Percentiles rank a stretch among this genome's conserved stretches.
Evolutionary conservation across 371 early-diverging fungal genomes (phyloP).

Genomic region (Rhizopus stolonifer): DNA sequence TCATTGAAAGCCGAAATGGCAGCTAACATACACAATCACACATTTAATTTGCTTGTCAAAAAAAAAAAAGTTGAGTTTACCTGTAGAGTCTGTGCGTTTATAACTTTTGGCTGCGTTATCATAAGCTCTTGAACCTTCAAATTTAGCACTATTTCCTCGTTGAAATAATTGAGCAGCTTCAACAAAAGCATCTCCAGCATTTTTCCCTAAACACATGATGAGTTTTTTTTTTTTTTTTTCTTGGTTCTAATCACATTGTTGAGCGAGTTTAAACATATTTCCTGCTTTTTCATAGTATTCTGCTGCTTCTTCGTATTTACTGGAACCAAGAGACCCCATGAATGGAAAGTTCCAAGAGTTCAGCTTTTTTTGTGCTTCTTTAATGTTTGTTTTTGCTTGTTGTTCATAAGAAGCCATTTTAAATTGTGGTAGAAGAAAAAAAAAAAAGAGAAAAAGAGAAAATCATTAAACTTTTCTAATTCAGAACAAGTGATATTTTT

Average conservation of each 20-base stretch:
- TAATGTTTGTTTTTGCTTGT: conserved; percentile 68
- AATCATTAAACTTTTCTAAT: background rate
- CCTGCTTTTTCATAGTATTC: conserved; percentile 90
- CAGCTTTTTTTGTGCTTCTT: conserved; percentile 76
- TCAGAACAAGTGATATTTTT: background rate
- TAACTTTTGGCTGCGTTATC: conserved; percentile 88
- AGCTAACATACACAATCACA: no score
- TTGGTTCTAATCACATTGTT: conserved; percentile 69
- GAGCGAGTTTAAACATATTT: conserved; percentile 87
- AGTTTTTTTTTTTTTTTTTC: background rate
- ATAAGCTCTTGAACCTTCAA: conserved; percentile 60
- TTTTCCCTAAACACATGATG: conserved; percentile 63
- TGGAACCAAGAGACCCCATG: conserved; percentile 65
- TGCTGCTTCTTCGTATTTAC: conserved; percentile 91
- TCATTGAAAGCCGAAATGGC: conserved; percentile 72
- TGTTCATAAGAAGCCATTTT: conserved; percentile 51
- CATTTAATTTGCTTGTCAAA: no score
- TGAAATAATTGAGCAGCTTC: conserved; percentile 68
- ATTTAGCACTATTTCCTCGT: conserved; percentile 69
- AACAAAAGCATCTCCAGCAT: conserved; percentile 90
- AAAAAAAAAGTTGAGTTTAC: conserved; percentile 32
- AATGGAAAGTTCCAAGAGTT: conserved; percentile 61
- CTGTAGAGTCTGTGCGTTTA: conserved; percentile 81
- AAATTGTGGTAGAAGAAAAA: background rate
- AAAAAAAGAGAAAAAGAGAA: background rate